These are phyloP conservation scores for Penicillium verhagenii DNA, from an alignment of 495 filamentous ascomycete species.

Conservation along the genomic window DNA sequence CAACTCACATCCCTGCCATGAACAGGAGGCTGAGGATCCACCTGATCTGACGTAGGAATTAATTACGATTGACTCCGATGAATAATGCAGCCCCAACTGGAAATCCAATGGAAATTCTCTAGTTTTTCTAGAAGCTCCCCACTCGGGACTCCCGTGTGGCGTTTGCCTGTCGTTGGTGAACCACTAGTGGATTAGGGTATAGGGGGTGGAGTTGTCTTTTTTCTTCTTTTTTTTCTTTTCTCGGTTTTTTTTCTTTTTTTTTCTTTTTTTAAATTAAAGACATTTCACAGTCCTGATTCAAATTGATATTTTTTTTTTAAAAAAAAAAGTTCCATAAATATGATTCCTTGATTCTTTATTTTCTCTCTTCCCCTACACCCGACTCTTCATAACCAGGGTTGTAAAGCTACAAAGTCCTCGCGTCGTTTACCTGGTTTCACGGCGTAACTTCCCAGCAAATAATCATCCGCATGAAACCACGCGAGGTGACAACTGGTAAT, in stretches of 20 bases:
- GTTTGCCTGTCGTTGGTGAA: slow-evolving; percentile 18
- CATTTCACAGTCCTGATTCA: neutral
- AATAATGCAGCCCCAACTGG: slow-evolving; percentile 33
- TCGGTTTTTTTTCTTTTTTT: neutral
- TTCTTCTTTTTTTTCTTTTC: neutral
- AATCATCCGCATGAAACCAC: slow-evolving; percentile 24
- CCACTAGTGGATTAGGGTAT: slow-evolving; percentile 22
- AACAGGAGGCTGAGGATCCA: slow-evolving; percentile 40
- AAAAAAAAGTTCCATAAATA: too few relatives aligned
- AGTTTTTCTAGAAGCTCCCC: slow-evolving; percentile 45
- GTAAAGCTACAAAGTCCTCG: too few relatives aligned
- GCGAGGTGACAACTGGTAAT: slow-evolving; percentile 30
- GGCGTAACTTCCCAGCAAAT: neutral
- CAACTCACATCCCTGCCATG: slow-evolving; percentile 37
- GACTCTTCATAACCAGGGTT: too few relatives aligned
- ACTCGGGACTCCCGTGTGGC: slow-evolving; percentile 26
- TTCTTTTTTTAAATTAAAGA: neutral
- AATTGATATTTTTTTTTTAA: neutral
- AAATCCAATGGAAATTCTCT: slow-evolving; percentile 36
- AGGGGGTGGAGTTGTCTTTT: slow-evolving; percentile 3
- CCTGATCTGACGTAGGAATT: slow-evolving; percentile 36
- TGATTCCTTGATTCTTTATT: too few relatives aligned
- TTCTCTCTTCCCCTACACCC: too few relatives aligned
- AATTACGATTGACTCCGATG: slow-evolving; percentile 23
- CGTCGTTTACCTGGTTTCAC: neutral